phyloP scores from a whole-genome alignment of 2,329 filamentous ascomycete species.

The Scleromitrula shiraiana region DNA sequence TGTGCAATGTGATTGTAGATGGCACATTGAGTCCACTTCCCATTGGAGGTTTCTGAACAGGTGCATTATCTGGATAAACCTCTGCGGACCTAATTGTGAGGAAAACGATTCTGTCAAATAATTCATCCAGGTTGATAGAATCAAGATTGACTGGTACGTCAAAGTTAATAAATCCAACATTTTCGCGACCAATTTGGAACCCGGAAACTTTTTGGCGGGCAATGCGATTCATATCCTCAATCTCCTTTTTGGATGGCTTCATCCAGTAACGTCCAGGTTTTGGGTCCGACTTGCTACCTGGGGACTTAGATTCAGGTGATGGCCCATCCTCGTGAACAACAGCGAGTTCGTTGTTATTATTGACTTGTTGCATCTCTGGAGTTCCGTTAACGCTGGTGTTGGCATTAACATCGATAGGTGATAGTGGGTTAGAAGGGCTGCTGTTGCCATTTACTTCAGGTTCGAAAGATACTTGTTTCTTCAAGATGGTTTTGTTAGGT shows the following conservation, averaged over 20 bases:
- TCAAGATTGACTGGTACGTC: constrained; percentile 76
- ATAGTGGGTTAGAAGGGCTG: neutral
- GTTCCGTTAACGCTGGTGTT: constrained; percentile 30
- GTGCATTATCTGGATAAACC: constrained; percentile 59
- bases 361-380: constrained; percentile 61
- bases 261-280: constrained; percentile 77
- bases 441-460: constrained; percentile 33
- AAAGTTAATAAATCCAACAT: constrained; percentile 77
- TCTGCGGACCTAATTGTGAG: constrained; percentile 74
- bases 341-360: constrained; percentile 65
- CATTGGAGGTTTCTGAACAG: constrained; percentile 68
- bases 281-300: constrained; percentile 17
- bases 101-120: constrained; percentile 68
- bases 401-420: neutral
- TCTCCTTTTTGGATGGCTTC: constrained; percentile 64
- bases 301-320: neutral
- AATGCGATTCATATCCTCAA: constrained; percentile 71
- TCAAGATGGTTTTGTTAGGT: constrained; percentile 46
- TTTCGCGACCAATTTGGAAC: constrained; percentile 75
- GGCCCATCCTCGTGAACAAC: constrained; percentile 66
- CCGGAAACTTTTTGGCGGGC: constrained; percentile 66
- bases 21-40: constrained; percentile 91
- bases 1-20: constrained; percentile 77
- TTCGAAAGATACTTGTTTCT: constrained; percentile 91
- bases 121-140: constrained; percentile 68